phyloP scores from a whole-genome alignment of 140 eudicot genomes.

The Senecio squalidus region DNA sequence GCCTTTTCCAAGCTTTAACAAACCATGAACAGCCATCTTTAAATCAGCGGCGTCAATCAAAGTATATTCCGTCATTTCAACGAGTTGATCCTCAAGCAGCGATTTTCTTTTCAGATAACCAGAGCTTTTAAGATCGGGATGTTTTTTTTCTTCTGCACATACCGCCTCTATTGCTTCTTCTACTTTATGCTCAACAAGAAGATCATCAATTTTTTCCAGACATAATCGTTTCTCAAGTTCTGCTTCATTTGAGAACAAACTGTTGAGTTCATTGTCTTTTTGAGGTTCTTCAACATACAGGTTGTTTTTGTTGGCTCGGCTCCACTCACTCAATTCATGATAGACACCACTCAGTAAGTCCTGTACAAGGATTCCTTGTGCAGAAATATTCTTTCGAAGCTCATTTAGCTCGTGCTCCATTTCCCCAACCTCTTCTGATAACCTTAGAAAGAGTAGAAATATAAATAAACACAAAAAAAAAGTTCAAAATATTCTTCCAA shows the following conservation, averaged over 20 bases:
- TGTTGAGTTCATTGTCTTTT: slow-evolving; percentile 34
- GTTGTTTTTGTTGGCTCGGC: slow-evolving; percentile 33
- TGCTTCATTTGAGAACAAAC: slow-evolving; percentile 30
- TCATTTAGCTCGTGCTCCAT: slow-evolving; percentile 79
- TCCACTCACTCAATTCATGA: slow-evolving; percentile 67
- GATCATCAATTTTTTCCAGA: slow-evolving; percentile 66
- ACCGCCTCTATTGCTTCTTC: slow-evolving; percentile 73
- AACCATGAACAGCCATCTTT: slow-evolving; percentile 52
- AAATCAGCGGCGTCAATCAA: slow-evolving; percentile 51
- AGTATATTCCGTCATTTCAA: slow-evolving; percentile 57
- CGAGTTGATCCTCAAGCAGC: slow-evolving; percentile 59
- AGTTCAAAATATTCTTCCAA: neutral
- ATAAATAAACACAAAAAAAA: neutral
- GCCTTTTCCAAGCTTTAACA: slow-evolving; percentile 85
- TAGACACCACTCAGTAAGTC: slow-evolving; percentile 70
- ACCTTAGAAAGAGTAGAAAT: slow-evolving; percentile 34
- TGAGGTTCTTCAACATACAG: slow-evolving; percentile 32
- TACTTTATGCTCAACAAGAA: slow-evolving; percentile 73
- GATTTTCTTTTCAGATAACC: slow-evolving; percentile 55
- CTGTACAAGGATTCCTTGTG: slow-evolving; percentile 83
- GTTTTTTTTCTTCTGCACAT: slow-evolving; percentile 62
- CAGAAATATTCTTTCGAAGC: slow-evolving; percentile 71
- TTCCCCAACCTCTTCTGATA: slow-evolving; percentile 92
- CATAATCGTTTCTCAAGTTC: slow-evolving; percentile 31
- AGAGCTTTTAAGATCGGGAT: slow-evolving; percentile 51